Conservation (phyloP, 2,329 filamentous ascomycete species). For the Purpureocillium lavendulum region DNA sequence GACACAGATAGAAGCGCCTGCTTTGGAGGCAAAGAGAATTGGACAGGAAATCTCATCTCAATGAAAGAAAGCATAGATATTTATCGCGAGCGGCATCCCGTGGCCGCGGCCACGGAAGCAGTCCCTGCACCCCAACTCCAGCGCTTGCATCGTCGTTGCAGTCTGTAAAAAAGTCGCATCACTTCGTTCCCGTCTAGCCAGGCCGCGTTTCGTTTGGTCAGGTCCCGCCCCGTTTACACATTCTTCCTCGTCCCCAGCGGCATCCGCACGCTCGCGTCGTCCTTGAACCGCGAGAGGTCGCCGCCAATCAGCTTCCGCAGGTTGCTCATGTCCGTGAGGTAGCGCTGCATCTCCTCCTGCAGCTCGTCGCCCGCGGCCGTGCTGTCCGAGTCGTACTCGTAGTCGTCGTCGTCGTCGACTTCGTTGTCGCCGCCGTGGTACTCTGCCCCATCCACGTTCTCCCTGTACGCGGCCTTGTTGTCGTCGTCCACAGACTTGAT, state of each 20-base stretch:
- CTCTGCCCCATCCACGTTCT: slow-evolving; percentile 22
- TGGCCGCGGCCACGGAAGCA: too few species aligned
- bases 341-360: slow-evolving; percentile 76
- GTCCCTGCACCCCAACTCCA: slow-evolving; percentile 6
- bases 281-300: slow-evolving; percentile 61
- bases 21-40: too few species aligned
- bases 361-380: slow-evolving; percentile 50
- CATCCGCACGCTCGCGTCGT: slow-evolving; percentile 49
- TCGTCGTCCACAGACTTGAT: slow-evolving; percentile 23
- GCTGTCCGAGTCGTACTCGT: slow-evolving; percentile 44
- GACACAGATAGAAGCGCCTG: too few species aligned
- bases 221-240: slow-evolving; percentile 13
- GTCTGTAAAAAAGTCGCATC: background rate
- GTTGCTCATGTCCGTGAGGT: slow-evolving; percentile 79
- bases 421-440: slow-evolving; percentile 23
- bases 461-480: slow-evolving; percentile 14
- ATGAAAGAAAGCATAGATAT: too few species aligned
- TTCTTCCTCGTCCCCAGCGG: slow-evolving; percentile 39
- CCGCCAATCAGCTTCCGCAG: slow-evolving; percentile 54
- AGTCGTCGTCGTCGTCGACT: slow-evolving; percentile 47
- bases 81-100: too few species aligned
- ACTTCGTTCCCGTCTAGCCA: background rate
- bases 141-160: slow-evolving; percentile 3
- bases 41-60: too few species aligned
- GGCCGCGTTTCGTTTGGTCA: background rate